These are phyloP conservation scores for Rubia occidens DNA, from an alignment of 305 asterid genomes.

Conservation along the genomic window DNA sequence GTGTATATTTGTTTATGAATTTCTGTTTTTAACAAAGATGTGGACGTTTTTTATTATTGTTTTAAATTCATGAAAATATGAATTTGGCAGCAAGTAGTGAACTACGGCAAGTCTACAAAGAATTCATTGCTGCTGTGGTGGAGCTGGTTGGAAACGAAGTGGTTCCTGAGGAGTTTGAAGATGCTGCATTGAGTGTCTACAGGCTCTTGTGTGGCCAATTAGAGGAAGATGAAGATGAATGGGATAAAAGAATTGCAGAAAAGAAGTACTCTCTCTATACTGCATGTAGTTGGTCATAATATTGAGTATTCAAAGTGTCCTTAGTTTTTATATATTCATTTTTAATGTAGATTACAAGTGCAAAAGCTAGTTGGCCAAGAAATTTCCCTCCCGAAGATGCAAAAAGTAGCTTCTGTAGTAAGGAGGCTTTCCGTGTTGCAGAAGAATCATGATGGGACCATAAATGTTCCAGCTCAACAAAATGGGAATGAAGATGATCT, in stretches of 20 bases:
- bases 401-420: constrained; percentile 53
- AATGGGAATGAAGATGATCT: constrained; percentile 37
- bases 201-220: constrained; percentile 37
- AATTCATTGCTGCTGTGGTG: constrained; percentile 55
- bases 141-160: constrained; percentile 80
- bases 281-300: neutral
- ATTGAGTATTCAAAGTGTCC: neutral
- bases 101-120: constrained; percentile 64
- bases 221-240: constrained; percentile 42
- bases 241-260: constrained; percentile 32
- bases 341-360: constrained; percentile 55
- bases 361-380: constrained; percentile 62
- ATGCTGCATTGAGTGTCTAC: constrained; percentile 64
- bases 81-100: constrained; percentile 60
- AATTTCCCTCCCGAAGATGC: constrained; percentile 39
- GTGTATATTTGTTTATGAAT: neutral
- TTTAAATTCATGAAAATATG: constrained; percentile 1
- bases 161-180: constrained; percentile 80
- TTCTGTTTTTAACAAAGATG: neutral
- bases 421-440: constrained; percentile 56
- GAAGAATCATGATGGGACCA: constrained; percentile 33
- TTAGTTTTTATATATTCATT: neutral
- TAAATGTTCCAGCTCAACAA: constrained; percentile 26
- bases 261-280: constrained; percentile 37
- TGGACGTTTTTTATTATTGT: neutral